Percentiles rank a stretch among this genome's conserved stretches.
Evolutionary conservation across 345 rosid species (phyloP).

Genomic region (Eucalyptus albens): DNA sequence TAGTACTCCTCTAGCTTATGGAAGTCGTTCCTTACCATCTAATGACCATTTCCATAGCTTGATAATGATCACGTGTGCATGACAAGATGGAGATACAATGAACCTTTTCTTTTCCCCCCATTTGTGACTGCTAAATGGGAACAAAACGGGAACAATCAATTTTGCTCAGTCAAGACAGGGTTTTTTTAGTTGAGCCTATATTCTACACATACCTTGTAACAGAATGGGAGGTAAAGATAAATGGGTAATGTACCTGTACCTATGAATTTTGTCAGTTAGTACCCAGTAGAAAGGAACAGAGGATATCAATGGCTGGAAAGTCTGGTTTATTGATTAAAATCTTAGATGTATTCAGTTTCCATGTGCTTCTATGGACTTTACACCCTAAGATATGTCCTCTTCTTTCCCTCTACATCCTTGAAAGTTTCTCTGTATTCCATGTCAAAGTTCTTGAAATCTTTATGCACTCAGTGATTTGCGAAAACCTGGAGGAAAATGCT

Average conservation of each 20-base stretch:
- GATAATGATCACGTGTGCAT: neutral
- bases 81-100: neutral
- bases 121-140: neutral
- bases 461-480: neutral
- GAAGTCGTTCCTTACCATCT: neutral
- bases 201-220: neutral
- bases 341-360: neutral
- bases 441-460: neutral
- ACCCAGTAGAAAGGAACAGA: neutral
- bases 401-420: neutral
- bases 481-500: neutral
- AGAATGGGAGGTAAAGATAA: neutral
- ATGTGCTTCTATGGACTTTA: neutral
- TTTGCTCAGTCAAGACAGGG: neutral
- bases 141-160: neutral
- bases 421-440: neutral
- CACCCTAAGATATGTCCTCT: neutral
- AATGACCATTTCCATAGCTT: neutral
- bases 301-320: neutral
- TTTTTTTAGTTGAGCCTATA: neutral
- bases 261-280: neutral
- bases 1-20: neutral
- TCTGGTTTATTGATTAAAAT: neutral
- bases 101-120: neutral
- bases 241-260: neutral